Percentiles rank a stretch among this genome's conserved stretches.
Conservation (phyloP, 2,329 filamentous ascomycete genomes). For the Zasmidium cellare region DNA sequence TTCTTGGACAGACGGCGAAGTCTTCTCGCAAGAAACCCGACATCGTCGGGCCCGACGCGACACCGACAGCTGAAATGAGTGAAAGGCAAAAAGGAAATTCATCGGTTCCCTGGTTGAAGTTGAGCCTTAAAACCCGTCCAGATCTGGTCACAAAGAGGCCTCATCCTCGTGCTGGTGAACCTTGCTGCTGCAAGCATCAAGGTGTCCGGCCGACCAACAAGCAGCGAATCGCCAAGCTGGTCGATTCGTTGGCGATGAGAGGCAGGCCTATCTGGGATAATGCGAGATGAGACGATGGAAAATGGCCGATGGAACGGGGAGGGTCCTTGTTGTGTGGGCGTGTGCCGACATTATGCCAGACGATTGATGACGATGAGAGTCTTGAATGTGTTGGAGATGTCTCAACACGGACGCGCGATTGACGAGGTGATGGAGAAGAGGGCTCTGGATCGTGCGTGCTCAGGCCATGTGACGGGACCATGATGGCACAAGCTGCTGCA, state of each 20-base stretch:
- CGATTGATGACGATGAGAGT: neutral
- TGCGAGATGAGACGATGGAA: neutral
- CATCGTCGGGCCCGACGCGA: neutral
- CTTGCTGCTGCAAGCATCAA: neutral
- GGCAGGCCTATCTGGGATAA: neutral
- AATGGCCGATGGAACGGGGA: neutral
- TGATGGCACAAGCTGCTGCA: neutral
- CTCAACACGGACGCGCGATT: no score
- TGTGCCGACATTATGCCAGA: neutral
- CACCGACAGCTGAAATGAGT: neutral
- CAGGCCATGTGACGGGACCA: neutral
- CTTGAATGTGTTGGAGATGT: no score
- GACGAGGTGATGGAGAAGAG: no score
- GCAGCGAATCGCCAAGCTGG: neutral
- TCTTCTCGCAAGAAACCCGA: neutral
- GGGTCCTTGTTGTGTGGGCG: neutral
- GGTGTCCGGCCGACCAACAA: no score
- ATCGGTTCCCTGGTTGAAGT: neutral
- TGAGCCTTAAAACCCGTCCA: neutral
- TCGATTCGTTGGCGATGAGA: neutral
- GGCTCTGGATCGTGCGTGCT: neutral
- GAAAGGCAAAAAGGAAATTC: neutral
- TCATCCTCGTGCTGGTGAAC: neutral
- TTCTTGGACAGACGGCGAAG: no score
- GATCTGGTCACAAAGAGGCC: neutral